phyloP scores from a whole-genome alignment of 2,329 filamentous ascomycete genomes.

The Tolypocladium pustulatum region DNA sequence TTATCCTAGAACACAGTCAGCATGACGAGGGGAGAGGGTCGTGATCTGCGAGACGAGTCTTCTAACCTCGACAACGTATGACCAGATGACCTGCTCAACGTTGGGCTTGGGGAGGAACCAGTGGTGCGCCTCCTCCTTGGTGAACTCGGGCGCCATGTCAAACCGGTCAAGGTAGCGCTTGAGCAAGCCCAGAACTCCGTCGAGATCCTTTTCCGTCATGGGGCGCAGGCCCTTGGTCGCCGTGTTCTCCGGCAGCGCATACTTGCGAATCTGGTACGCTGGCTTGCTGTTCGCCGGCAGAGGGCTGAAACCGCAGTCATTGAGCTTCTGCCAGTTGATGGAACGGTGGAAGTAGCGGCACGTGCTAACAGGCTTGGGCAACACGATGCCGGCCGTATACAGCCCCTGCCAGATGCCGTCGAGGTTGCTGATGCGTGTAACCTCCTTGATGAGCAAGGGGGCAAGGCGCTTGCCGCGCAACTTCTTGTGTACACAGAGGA shows the following conservation, averaged over 20 bases:
- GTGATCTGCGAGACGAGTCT: not conserved
- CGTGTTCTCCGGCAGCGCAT: conserved; percentile 67
- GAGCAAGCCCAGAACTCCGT: conserved; percentile 63
- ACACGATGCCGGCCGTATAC: conserved; percentile 84
- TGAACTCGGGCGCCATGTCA: conserved; percentile 75
- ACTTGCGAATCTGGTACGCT: conserved; percentile 75
- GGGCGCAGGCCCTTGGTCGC: conserved; percentile 64
- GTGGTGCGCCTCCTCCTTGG: conserved; percentile 71
- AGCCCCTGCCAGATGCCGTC: conserved; percentile 87
- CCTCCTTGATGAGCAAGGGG: conserved; percentile 93
- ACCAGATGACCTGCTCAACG: conserved; percentile 77
- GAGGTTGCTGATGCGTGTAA: conserved; percentile 84
- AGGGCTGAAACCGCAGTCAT: conserved; percentile 88
- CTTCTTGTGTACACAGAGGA: conserved; percentile 97
- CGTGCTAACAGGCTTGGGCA: conserved; percentile 85
- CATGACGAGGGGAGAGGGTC: not conserved
- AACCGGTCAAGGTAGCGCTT: conserved; percentile 70
- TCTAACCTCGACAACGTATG: conserved; percentile 77
- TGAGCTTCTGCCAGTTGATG: conserved; percentile 91
- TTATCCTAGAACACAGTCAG: conserved; percentile 27
- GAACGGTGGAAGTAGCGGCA: conserved; percentile 93
- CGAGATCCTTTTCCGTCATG: conserved; percentile 71
- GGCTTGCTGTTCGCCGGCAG: conserved; percentile 77
- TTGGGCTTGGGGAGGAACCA: conserved; percentile 67
- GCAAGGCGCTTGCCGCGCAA: conserved; percentile 85